These are phyloP conservation scores for Pholiota microspora DNA, from an alignment of 768 basidiomycete genomes.

Conservation along the genomic window DNA sequence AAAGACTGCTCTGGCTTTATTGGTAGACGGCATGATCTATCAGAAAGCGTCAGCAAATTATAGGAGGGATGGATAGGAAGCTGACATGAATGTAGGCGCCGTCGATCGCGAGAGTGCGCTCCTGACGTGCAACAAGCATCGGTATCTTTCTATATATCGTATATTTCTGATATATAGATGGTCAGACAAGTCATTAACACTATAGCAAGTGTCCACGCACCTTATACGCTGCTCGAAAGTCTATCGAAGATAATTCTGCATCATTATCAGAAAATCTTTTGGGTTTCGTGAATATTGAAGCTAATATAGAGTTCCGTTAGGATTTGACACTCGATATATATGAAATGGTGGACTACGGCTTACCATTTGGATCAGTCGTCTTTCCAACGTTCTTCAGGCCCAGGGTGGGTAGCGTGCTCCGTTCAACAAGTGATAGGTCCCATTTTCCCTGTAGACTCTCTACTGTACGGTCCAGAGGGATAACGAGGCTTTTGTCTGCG, in stretches of 20 bases:
- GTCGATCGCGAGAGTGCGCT: conserved; percentile 90
- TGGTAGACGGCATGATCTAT: conserved; percentile 87
- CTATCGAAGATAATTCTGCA: conserved; percentile 56
- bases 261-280: conserved; percentile 80
- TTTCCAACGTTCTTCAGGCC: conserved; percentile 63
- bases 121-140: conserved; percentile 90
- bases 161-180: conserved; percentile 61
- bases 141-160: conserved; percentile 93
- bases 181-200: neutral
- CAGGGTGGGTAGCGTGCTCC: conserved; percentile 71
- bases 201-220: conserved; percentile 31
- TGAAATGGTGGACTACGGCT: neutral
- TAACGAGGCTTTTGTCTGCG: conserved; percentile 66
- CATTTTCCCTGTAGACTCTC: conserved; percentile 87
- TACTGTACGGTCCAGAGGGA: conserved; percentile 93
- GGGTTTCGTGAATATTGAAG: conserved; percentile 70
- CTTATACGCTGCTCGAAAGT: conserved; percentile 86
- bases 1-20: conserved; percentile 76
- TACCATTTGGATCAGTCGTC: conserved; percentile 93
- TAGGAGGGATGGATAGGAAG: neutral
- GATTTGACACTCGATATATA: too few species aligned
- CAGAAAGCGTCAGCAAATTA: neutral
- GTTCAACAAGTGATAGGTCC: conserved; percentile 79
- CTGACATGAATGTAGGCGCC: conserved; percentile 89
- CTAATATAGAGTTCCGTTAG: too few species aligned